Conservation (phyloP, 495 filamentous ascomycete species). For the Penicillium silybi region DNA sequence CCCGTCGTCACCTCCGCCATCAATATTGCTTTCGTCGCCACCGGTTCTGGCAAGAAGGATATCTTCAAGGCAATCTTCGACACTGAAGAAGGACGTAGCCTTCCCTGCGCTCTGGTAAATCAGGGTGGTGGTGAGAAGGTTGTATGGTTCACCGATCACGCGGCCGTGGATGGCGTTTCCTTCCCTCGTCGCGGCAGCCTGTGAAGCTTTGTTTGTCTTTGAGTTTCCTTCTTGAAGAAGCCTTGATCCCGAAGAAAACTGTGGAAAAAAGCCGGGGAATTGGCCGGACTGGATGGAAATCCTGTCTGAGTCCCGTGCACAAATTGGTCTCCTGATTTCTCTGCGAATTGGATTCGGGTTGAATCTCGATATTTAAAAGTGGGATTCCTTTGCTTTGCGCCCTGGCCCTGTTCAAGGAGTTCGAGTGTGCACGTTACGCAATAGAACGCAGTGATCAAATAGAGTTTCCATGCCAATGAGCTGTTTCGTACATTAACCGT, state of each 20-base stretch:
- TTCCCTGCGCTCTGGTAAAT: slow-evolving; percentile 88
- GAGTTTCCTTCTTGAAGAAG: background rate
- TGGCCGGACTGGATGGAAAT: background rate
- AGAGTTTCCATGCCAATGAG: background rate
- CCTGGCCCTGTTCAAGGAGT: background rate
- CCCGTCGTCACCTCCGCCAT: slow-evolving; percentile 82
- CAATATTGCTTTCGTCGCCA: slow-evolving; percentile 86
- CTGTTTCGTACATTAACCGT: background rate
- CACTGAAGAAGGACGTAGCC: slow-evolving; percentile 62
- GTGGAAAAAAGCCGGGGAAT: background rate
- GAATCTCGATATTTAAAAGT: background rate
- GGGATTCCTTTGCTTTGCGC: background rate
- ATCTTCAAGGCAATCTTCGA: slow-evolving; percentile 91
- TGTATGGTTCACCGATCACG: slow-evolving; percentile 89
- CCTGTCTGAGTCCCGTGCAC: background rate
- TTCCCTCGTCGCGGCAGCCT: slow-evolving; percentile 69
- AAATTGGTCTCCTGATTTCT: background rate
- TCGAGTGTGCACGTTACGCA: background rate
- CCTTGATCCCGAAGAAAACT: background rate
- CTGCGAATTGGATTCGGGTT: background rate
- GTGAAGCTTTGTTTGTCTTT: slow-evolving; percentile 12
- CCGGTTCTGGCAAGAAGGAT: slow-evolving; percentile 82
- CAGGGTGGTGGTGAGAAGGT: slow-evolving; percentile 74
- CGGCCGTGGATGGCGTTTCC: slow-evolving; percentile 75
- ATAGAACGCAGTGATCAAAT: slow-evolving; percentile 4